Base-by-base conservation (phyloP, 805 yeast genomes). In the Jamesozyma lodderae region DNA sequence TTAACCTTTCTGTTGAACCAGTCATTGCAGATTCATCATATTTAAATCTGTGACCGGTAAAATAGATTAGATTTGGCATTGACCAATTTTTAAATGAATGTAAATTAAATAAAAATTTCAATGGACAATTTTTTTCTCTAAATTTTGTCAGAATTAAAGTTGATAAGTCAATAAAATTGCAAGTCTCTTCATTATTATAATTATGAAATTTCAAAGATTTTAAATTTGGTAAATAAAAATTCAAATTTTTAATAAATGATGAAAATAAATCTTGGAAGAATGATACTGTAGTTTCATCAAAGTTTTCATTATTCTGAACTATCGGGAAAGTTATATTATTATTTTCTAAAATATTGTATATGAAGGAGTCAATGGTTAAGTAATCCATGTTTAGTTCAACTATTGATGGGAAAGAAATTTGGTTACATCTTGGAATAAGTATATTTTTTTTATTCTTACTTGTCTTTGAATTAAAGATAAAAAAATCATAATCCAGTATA, bases 21-120 rank as follows among this genome's bases (percentile, higher is more conserved):
- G 48, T 35, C 37, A 38, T 39, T 1, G 47, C 30, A 3, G 50
- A 32, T 31, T 46, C 46, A 35, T 52, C 50, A 35, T 43, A 52
- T 37, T 47, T 47, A 32, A 54, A 49, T 7, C 49, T 35, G 35
- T 56, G 57, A 4, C 59, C 61, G 11, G 53, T 35, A 35, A 53
- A 54, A 21, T 30, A 19, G 16, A 25, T 35, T 1, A 54, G 33
- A 13, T 39, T 38, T 10, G 53, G 55, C 27, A 54, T 29, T 7
- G 32, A 11, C 58, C 59, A 54, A 36, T 52, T 49, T n/a, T 44
- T 36, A 19, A 53, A 45, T 3, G 58, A 54, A 34, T 56, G 55
- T 9, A 56, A 22, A 20, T 43, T 34, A 33, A 54, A 54, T 13
- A 46, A 36, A 16, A 35, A 28, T 30, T 38, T 42, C 19, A 53